Evolutionary conservation across 2,329 filamentous ascomycete genomes (phyloP), one percentile per base, ranked within the genome.

Genomic region (Diaporthe nobilis): DNA sequence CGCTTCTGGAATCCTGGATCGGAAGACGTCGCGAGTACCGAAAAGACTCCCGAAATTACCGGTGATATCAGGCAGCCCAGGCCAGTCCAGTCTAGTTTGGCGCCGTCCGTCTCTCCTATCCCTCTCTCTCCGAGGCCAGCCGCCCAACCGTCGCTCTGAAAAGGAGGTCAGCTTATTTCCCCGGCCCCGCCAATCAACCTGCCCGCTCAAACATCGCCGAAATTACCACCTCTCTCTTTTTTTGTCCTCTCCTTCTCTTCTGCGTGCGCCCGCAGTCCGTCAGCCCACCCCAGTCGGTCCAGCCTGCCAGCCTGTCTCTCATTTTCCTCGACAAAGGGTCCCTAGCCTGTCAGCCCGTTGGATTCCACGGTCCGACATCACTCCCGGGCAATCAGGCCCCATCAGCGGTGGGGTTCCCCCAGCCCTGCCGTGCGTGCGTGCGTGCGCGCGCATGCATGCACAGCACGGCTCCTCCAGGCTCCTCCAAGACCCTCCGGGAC

Each of bases 121-220:
- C 20, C 42, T 25, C 63, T 34, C 44, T n/a, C 28, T 25, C 10
- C 10, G 6, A 25, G 3, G 15, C 17, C 44, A 20, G 44, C n/a
- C 63, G 63, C 44, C 63, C 63, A 51, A 58, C 55, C 20, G 12
- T 51, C 47, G 42, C 58, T 25, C 25, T 34, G 37, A 61, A 73
- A 73, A 73, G 71, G 71, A 73, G 71, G 71, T 73, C 71, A 63
- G 71, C 71, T 73, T 73, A 73, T 73, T 73, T 73, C 71, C 71
- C 71, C 49, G 17, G n/a, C 71, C 58, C 71, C 71, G 71, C 71
- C 71, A 73, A 73, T 73, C 57, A 65, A 42, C 47, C 49, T 57
- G 47, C 31, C 20, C 58, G 58, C 58, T 37, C 71, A 47, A 73
- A 72, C 42, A 39, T 49, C 55, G 53, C 71, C 71, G 71, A 73